Percentiles rank a stretch among this genome's conserved stretches.
phyloP scores from a whole-genome alignment of 2,329 filamentous ascomycete species.

The Kalmusia sp. region DNA sequence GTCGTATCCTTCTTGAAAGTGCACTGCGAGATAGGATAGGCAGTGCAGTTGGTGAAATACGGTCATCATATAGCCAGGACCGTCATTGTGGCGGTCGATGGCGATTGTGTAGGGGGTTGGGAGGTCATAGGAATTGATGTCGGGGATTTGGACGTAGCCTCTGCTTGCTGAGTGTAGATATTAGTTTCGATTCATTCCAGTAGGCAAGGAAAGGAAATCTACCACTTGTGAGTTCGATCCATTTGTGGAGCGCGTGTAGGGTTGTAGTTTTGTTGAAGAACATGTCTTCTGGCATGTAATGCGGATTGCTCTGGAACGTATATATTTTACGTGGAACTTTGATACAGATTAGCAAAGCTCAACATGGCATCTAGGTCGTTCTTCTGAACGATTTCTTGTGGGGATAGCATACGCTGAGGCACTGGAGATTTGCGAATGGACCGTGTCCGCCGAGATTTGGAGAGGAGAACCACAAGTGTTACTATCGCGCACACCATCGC shows the following conservation, averaged over 20 bases:
- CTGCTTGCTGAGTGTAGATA: conserved; percentile 18
- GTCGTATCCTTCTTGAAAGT: conserved; percentile 31
- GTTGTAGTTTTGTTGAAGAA: conserved; percentile 29
- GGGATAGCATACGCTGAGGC: neutral
- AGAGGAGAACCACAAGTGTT: neutral
- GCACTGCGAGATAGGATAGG: conserved; percentile 28
- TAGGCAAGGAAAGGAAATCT: neutral
- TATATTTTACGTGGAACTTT: conserved; percentile 29
- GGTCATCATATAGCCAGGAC: conserved; percentile 31
- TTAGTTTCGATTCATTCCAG: neutral
- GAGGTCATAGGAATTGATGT: conserved; percentile 20
- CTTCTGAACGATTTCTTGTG: neutral
- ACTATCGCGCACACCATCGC: conserved; percentile 4
- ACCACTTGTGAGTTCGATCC: conserved; percentile 29
- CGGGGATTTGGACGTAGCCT: conserved; percentile 22
- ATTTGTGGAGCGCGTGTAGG: conserved; percentile 29
- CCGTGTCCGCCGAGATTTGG: neutral
- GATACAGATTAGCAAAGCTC: conserved; percentile 6
- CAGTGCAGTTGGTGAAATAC: conserved; percentile 36
- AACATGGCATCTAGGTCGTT: too few relatives aligned
- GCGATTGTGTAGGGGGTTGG: conserved; percentile 26
- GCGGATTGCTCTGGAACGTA: conserved; percentile 26
- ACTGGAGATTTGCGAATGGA: neutral
- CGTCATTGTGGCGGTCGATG: conserved; percentile 23
- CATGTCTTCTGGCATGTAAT: conserved; percentile 28